phyloP scores from a whole-genome alignment of 352 stramenopile genomes.

The Thraustochytrium sp. region DNA sequence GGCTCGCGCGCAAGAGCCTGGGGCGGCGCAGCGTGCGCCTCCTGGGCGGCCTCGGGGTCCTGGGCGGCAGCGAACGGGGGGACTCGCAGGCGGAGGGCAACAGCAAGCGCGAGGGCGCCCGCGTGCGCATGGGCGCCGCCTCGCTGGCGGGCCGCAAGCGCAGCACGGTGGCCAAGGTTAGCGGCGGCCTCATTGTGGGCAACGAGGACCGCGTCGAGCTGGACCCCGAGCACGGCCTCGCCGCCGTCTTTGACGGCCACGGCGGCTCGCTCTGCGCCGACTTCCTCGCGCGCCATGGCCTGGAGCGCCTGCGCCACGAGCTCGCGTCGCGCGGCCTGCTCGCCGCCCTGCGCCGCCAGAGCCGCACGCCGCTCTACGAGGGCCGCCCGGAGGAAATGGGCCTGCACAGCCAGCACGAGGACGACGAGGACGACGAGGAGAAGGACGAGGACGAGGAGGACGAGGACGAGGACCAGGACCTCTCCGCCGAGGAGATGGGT shows the following conservation, averaged over 20 bases:
- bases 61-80: background rate
- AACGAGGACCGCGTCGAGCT: constrained; percentile 19
- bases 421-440: background rate
- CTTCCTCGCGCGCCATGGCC: background rate
- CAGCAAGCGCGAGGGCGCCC: background rate
- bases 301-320: background rate
- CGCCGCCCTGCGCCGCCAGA: background rate
- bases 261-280: background rate
- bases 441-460: background rate
- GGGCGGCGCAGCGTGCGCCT: background rate
- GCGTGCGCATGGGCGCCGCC: background rate
- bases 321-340: background rate
- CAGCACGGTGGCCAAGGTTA: background rate
- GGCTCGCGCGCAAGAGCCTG: background rate
- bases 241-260: constrained; percentile 1
- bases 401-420: background rate
- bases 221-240: background rate
- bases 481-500: too few relatives aligned
- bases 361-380: background rate
- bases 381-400: too few relatives aligned
- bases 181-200: background rate
- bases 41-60: background rate
- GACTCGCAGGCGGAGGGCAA: background rate
- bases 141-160: background rate
- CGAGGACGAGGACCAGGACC: background rate